Evolutionary conservation across 169 alveolate genomes (phyloP).

Genomic region (Eimeria maxima): DNA sequence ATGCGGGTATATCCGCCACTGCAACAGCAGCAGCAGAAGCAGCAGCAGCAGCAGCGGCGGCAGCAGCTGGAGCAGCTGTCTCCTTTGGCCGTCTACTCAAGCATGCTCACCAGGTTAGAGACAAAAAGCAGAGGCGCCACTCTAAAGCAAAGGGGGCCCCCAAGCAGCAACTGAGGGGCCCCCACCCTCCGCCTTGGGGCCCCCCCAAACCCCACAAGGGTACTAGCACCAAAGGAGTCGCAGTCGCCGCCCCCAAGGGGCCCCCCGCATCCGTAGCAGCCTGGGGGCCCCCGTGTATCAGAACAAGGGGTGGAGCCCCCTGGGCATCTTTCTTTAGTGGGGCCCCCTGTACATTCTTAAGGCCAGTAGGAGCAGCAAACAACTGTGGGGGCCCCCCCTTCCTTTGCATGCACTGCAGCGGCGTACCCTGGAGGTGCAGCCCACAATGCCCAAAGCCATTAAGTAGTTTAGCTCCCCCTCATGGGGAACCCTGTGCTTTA

Average conservation of each 20-base stretch:
- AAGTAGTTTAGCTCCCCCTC: neutral
- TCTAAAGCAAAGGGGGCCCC: neutral
- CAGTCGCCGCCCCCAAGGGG: neutral
- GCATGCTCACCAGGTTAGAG: conserved; percentile 62
- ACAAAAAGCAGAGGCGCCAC: conserved; percentile 30
- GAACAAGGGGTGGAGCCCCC: neutral
- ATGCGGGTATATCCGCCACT: conserved; percentile 50
- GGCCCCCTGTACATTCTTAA: neutral
- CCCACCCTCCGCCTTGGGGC: neutral
- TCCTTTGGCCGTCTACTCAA: conserved; percentile 29
- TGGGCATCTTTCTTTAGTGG: conserved; percentile 11
- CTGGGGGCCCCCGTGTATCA: neutral
- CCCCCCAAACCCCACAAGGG: neutral
- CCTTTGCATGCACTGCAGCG: conserved; percentile 1
- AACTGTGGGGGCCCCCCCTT: neutral
- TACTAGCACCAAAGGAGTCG: neutral
- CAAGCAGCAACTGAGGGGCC: neutral
- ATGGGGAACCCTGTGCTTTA: neutral
- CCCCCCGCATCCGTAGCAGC: neutral
- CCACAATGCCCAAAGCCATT: neutral
- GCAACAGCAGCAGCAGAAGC: conserved; percentile 75
- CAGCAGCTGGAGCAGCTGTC: conserved; percentile 69
- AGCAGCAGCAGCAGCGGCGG: conserved; percentile 61
- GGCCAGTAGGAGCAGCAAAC: neutral
- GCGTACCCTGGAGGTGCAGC: conserved; percentile 13